Evolutionary conservation across 139 green algal genomes (phyloP).

Genomic region (Picochlorum sp.): DNA sequence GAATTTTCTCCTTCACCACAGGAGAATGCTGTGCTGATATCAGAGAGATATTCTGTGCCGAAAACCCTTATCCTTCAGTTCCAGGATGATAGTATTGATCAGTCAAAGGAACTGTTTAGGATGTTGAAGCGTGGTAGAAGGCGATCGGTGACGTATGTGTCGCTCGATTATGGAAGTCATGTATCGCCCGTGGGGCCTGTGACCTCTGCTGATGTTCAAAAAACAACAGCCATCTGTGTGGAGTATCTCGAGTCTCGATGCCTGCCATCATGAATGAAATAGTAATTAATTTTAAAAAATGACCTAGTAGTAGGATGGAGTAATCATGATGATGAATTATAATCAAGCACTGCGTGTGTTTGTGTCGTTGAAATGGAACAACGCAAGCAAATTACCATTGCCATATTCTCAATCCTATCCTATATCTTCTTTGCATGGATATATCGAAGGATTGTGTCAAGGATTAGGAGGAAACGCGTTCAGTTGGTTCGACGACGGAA

Average conservation of each 20-base stretch:
- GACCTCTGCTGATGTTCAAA: neutral
- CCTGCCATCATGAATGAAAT: no score
- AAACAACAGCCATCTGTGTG: neutral
- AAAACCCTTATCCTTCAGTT: slow-evolving; percentile 84
- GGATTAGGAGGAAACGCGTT: neutral
- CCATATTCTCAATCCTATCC: neutral
- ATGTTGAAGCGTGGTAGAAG: slow-evolving; percentile 30
- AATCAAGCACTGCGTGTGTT: neutral
- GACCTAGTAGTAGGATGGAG: no score
- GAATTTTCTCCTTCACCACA: slow-evolving; percentile 74
- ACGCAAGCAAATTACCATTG: neutral
- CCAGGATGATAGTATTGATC: slow-evolving; percentile 75
- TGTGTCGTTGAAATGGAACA: neutral
- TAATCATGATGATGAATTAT: no score
- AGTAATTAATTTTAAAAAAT: no score
- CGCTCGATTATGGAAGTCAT: neutral
- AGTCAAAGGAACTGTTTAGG: slow-evolving; percentile 54
- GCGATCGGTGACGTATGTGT: neutral
- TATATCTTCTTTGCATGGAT: neutral
- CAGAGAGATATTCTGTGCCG: slow-evolving; percentile 23
- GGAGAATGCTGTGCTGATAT: slow-evolving; percentile 57
- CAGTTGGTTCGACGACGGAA: neutral
- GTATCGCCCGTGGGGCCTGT: neutral
- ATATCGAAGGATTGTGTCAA: neutral
- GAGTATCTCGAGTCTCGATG: no score